Evolutionary conservation across 108 stramenopile genomes (phyloP).

Genomic region (Nitzschia inconspicua): DNA sequence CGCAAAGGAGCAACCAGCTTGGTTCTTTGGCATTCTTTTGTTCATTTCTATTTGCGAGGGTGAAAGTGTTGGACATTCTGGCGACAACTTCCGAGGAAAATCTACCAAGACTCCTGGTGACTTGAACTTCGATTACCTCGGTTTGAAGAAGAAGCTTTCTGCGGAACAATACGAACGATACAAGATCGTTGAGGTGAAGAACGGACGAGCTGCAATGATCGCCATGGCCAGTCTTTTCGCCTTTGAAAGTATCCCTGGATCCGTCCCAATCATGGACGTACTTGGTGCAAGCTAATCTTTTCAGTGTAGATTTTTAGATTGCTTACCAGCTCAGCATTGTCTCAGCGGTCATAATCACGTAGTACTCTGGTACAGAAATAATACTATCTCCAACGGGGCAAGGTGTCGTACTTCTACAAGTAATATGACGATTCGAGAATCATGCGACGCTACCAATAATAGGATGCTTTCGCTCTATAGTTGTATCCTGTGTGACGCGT

Average conservation of each 20-base stretch:
- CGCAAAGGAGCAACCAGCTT: constrained; percentile 71
- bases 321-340: no score
- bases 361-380: no score
- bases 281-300: no score
- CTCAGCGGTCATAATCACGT: no score
- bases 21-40: constrained; percentile 67
- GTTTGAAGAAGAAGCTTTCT: constrained; percentile 61
- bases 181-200: constrained; percentile 82
- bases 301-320: no score
- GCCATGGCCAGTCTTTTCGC: constrained; percentile 90
- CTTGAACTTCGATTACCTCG: constrained; percentile 81
- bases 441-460: no score
- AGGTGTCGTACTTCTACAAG: no score
- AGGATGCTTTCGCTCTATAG: no score
- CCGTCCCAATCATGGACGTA: constrained; percentile 88
- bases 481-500: no score
- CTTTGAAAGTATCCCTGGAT: constrained; percentile 79
- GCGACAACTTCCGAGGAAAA: constrained; percentile 89
- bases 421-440: no score
- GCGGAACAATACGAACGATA: constrained; percentile 61
- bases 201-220: constrained; percentile 91
- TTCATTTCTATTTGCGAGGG: constrained; percentile 83
- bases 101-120: constrained; percentile 84
- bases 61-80: constrained; percentile 81
- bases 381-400: no score